These are phyloP conservation scores for Claviceps humidiphila DNA, from an alignment of 2,329 filamentous ascomycete genomes.

Conservation along the genomic window DNA sequence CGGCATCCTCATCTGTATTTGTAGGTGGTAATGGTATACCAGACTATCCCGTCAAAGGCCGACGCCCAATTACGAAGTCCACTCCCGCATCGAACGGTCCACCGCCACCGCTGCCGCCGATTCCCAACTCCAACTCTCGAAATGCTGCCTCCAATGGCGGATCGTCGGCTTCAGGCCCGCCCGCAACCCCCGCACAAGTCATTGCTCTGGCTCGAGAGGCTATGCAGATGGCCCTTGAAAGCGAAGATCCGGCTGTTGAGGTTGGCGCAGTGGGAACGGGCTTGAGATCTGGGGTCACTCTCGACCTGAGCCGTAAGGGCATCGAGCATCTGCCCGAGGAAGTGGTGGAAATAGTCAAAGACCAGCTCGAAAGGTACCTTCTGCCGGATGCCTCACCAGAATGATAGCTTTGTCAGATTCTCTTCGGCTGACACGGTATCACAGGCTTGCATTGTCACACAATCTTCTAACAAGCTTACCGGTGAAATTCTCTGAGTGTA, in stretches of 20 bases:
- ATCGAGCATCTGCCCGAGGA: slow-evolving; percentile 61
- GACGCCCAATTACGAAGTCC: slow-evolving; percentile 26
- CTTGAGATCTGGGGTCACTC: slow-evolving; percentile 58
- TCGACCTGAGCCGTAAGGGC: slow-evolving; percentile 64
- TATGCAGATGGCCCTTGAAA: slow-evolving; percentile 53
- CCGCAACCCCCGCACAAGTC: slow-evolving; percentile 46
- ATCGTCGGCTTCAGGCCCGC: slow-evolving; percentile 35
- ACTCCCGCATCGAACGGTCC: slow-evolving; percentile 26
- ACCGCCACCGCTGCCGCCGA: slow-evolving; percentile 26
- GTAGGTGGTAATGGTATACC: slow-evolving; percentile 25
- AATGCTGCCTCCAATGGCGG: slow-evolving; percentile 32
- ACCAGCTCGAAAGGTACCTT: slow-evolving; percentile 56
- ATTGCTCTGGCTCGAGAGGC: slow-evolving; percentile 52
- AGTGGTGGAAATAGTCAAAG: slow-evolving; percentile 61
- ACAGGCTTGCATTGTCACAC: slow-evolving; percentile 67
- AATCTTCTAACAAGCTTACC: slow-evolving; percentile 62
- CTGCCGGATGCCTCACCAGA: background rate
- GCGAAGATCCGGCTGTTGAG: slow-evolving; percentile 51
- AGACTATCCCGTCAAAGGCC: slow-evolving; percentile 27
- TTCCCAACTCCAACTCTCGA: slow-evolving; percentile 33
- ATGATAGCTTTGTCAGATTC: background rate
- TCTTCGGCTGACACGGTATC: background rate
- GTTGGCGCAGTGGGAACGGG: slow-evolving; percentile 45
- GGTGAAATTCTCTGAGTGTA: slow-evolving; percentile 59
- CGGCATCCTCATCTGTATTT: slow-evolving; percentile 13